A percentile compares a stretch with the other conserved stretches of the same genome.
Conservation (phyloP, 2,329 filamentous ascomycete genomes). For the Leptographium radiaticola region DNA sequence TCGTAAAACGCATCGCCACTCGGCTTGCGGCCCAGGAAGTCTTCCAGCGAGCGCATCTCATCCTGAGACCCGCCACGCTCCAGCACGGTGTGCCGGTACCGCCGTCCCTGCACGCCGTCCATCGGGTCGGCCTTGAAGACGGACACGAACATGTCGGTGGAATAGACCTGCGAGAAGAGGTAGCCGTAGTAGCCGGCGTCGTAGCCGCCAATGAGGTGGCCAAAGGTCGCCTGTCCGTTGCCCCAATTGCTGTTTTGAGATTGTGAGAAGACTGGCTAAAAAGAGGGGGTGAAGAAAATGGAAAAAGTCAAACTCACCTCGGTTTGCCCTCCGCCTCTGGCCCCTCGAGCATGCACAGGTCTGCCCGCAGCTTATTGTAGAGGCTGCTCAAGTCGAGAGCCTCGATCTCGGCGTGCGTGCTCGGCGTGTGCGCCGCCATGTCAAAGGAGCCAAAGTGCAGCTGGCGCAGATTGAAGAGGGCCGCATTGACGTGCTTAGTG, state of each 20-base stretch:
- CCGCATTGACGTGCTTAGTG: slow-evolving; percentile 71
- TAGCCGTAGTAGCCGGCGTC: slow-evolving; percentile 77
- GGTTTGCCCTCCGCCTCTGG: slow-evolving; percentile 51
- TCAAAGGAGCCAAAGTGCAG: slow-evolving; percentile 74
- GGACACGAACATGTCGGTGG: slow-evolving; percentile 73
- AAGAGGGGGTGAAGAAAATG: background rate
- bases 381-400: slow-evolving; percentile 48
- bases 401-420: slow-evolving; percentile 55
- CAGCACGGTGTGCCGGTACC: slow-evolving; percentile 67
- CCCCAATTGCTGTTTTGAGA: slow-evolving; percentile 43
- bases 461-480: slow-evolving; percentile 65
- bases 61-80: slow-evolving; percentile 67
- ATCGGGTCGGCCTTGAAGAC: slow-evolving; percentile 70
- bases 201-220: slow-evolving; percentile 73
- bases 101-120: slow-evolving; percentile 57
- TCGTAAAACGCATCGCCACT: slow-evolving; percentile 69
- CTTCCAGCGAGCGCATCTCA: slow-evolving; percentile 67
- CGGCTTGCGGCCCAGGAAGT: slow-evolving; percentile 66
- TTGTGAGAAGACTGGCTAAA: slow-evolving; percentile 13
- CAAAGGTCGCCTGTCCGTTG: slow-evolving; percentile 67
- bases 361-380: slow-evolving; percentile 60
- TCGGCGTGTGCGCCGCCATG: slow-evolving; percentile 65
- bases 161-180: slow-evolving; percentile 65
- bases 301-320: slow-evolving; percentile 26
- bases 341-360: slow-evolving; percentile 63